Percentiles rank a stretch among this genome's conserved stretches.
phyloP scores from a whole-genome alignment of 495 filamentous ascomycete genomes.

The Aspergillus saccharolyticus region DNA sequence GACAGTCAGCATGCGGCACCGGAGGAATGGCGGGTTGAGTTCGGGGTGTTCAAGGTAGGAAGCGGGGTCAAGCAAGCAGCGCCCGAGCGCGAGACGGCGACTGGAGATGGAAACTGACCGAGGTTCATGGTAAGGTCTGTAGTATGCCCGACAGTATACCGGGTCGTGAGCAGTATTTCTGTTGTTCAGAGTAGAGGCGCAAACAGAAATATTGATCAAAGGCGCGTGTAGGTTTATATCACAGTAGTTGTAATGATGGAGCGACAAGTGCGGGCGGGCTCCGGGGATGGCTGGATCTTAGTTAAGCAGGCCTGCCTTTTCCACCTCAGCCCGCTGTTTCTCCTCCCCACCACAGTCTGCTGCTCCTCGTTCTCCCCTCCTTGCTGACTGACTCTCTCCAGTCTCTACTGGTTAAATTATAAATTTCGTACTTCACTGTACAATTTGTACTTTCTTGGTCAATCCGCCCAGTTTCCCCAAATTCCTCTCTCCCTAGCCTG shows the following conservation, averaged over 20 bases:
- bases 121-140: not conserved
- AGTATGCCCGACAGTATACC: not conserved
- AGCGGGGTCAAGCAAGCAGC: slow-evolving; percentile 3
- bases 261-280: not conserved
- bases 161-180: no score
- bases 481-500: not conserved
- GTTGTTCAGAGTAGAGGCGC: no score
- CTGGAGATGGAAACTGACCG: not conserved
- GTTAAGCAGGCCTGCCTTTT: slow-evolving; percentile 14
- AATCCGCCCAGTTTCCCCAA: not conserved
- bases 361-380: slow-evolving; percentile 4
- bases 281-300: slow-evolving; percentile 3
- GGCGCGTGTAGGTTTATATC: no score
- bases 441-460: not conserved
- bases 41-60: not conserved
- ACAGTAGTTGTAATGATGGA: slow-evolving; percentile 1
- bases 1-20: not conserved
- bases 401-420: slow-evolving; percentile 2
- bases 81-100: not conserved
- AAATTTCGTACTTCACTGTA: not conserved
- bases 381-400: not conserved
- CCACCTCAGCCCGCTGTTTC: slow-evolving; percentile 1
- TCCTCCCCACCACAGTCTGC: slow-evolving; percentile 12
- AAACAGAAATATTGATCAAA: no score
- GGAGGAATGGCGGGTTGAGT: not conserved